Base-by-base conservation (phyloP, 192 early-diverging fungal genomes). In the Mortierella claussenii region DNA sequence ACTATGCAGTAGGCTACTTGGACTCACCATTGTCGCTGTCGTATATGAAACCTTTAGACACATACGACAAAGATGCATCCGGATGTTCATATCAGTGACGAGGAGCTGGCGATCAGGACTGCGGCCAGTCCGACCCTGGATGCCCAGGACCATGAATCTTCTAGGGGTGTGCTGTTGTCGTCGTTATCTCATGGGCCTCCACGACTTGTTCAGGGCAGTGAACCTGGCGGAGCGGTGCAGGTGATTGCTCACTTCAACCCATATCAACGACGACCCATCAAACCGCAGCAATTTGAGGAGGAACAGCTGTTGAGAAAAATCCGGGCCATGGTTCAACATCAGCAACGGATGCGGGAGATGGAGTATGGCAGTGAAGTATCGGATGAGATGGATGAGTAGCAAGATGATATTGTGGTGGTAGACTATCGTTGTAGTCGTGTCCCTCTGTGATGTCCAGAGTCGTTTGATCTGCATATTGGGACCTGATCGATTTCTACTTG, bases 41-140 rank as follows among this genome's bases (percentile, higher is more conserved):
- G 17, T 42, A 42, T 8, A 11, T 23, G 46, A 48, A 15, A 48
- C 8, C 15, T 26, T 27, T 76, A 76, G 73, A 76, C 73, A 0
- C 73, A 76, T 48, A 76, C 73, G 5, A 28, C 52, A 18, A 76
- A 76, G 26, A 66, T 76, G 63, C 73, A 76, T 36, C 73, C 73
- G 5, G 73, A 76, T 13, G 73, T 67, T 24, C 42, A 30, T 5
- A 76, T 76, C 12, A 76, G 64, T 12, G 73, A 76, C 10, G 73
- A 76, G 31, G 65, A 76, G 18, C 32, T 76, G 33, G 47, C 73
- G 5, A 36, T 75, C 32, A 46, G 69, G 42, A 55, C 60, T 17
- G 54, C 53, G 3, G 24, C 60, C 30, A 43, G 31, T 37, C 9
- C 37, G 4, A 28, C 17, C 3, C 61, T 31, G 33, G 49, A 27